Evolutionary conservation across 306 rosid genomes (phyloP), one percentile per base, ranked within the genome.

Genomic region (Bauhinia variegata): DNA sequence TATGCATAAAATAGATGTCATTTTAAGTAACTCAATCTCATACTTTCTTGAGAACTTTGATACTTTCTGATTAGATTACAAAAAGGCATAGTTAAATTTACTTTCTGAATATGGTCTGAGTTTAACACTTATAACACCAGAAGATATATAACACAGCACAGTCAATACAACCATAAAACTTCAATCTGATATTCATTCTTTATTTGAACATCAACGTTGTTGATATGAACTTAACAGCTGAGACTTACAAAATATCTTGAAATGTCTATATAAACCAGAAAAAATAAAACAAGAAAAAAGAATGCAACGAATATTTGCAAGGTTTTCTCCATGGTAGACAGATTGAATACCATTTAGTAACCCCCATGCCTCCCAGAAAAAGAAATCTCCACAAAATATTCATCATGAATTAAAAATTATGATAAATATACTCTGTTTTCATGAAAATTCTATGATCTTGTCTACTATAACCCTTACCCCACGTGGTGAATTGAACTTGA

Each of bases 281-380:
- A 75, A 61, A 61, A 14, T 31, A 68, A 63, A 62, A 56, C 83
- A 60, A 77, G 83, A 56, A 66, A 80, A 78, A 84, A 78, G 75
- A 84, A 80, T 78, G 78, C 73, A 70, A 79, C 72, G 80, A 79
- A 78, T 72, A 59, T 78, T 59, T 80, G 50, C 75, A 68, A 69
- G 67, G 62, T 68, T 75, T 23, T 68, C 84, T 75, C 60, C 74
- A 65, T 36, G 71, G 63, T 65, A 60, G 59, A 44, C 75, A 72
- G 60, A 36, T 33, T 51, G 70, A 61, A 54, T 61, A 82, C 60
- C 71, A 57, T 43, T 33, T 43, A 70, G 63, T 67, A 75, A 68
- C 43, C 79, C 76, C 60, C 33, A 1, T 2, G 39, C 56, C 47
- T 44, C 12, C 47, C 37, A 60, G 44, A 75, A 63, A 63, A 80